Evolutionary conservation across 2,329 filamentous ascomycete genomes (phyloP).

Genomic region (Didymella keratinophila): DNA sequence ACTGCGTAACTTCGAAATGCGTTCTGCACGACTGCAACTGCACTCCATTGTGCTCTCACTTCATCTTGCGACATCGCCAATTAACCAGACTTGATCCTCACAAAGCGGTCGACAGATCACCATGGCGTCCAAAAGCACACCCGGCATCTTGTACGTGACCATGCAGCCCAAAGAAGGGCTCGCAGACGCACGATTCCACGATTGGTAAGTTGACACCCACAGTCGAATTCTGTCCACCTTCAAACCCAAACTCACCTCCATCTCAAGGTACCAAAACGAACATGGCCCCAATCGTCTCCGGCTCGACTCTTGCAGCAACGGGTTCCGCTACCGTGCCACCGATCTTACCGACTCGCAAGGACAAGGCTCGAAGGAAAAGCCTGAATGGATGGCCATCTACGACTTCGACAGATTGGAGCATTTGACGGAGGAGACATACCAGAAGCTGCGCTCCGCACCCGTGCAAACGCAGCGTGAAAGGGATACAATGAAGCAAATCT

Average conservation of each 20-base stretch:
- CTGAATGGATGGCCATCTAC: constrained; percentile 81
- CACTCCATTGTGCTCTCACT: not conserved
- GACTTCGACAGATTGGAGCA: constrained; percentile 78
- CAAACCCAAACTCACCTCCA: constrained; percentile 44
- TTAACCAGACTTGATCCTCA: not conserved
- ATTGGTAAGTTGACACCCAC: constrained; percentile 54
- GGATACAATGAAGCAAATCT: constrained; percentile 69
- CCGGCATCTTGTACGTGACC: constrained; percentile 81
- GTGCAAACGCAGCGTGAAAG: constrained; percentile 67
- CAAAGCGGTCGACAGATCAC: constrained; percentile 4
- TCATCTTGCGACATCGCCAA: not conserved
- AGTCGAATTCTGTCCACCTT: constrained; percentile 33
- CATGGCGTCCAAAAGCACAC: constrained; percentile 58
- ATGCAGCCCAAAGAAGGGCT: constrained; percentile 79
- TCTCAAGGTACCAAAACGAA: constrained; percentile 78
- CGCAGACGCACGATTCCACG: constrained; percentile 76
- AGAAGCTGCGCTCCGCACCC: constrained; percentile 65
- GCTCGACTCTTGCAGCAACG: constrained; percentile 76
- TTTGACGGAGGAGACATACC: constrained; percentile 75
- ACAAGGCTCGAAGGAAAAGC: constrained; percentile 54
- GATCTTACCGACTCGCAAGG: constrained; percentile 57
- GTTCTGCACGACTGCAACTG: not conserved
- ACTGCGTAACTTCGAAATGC: constrained; percentile 2
- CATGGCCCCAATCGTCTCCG: constrained; percentile 84
- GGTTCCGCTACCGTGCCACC: constrained; percentile 77